Percentiles rank a stretch among this genome's conserved stretches.
Conservation (phyloP, 139 green algal species). For the Volvox reticuliferus region DNA sequence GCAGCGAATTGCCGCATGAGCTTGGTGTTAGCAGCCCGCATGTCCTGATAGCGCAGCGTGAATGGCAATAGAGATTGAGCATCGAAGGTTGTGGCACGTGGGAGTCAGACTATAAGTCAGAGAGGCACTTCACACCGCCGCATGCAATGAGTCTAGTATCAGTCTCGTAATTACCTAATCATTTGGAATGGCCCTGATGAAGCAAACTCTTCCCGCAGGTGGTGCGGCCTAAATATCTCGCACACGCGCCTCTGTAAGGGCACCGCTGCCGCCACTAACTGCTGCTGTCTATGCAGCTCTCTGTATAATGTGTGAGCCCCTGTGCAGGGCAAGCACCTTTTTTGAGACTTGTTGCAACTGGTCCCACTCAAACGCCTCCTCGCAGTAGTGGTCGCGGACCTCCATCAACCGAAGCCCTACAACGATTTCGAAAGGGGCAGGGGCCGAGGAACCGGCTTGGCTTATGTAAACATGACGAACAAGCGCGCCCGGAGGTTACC, state of each 20-base stretch:
- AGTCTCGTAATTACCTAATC: background rate
- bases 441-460: background rate
- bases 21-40: constrained; percentile 18
- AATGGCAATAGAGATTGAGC: background rate
- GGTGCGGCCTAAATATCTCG: background rate
- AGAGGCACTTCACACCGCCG: background rate
- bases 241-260: background rate
- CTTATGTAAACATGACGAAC: background rate
- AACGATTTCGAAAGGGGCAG: background rate
- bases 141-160: background rate
- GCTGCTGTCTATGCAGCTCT: background rate
- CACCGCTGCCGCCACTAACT: no score
- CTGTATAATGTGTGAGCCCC: background rate
- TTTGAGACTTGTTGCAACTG: constrained; percentile 59
- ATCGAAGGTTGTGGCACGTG: background rate
- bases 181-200: background rate
- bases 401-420: constrained; percentile 83
- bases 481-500: background rate
- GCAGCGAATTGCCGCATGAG: constrained; percentile 35
- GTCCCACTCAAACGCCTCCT: constrained; percentile 90
- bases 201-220: background rate
- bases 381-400: constrained; percentile 78
- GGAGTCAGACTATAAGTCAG: background rate
- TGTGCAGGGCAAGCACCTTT: background rate
- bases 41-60: constrained; percentile 6